Evolutionary conservation across 805 yeast genomes (phyloP).

Genomic region (Candida saitoana): DNA sequence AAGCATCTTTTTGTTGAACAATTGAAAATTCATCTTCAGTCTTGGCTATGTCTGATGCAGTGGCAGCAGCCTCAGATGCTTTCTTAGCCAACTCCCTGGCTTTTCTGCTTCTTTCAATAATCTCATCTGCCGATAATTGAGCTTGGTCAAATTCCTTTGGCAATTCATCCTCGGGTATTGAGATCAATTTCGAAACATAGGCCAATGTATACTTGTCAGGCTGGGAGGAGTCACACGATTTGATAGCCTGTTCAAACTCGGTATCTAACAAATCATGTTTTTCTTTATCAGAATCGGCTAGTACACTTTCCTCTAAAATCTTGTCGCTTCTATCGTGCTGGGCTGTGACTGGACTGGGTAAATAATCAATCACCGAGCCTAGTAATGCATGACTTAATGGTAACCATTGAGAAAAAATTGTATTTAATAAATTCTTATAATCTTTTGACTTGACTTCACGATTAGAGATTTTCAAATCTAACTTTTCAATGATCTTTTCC

Average conservation of each 20-base stretch:
- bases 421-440: conserved; percentile 53
- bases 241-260: conserved; percentile 52
- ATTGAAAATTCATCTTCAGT: conserved; percentile 24
- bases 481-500: conserved; percentile 67
- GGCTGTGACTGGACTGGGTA: conserved; percentile 80
- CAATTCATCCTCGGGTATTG: conserved; percentile 76
- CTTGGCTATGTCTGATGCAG: conserved; percentile 19
- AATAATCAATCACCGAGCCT: conserved; percentile 74
- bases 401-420: conserved; percentile 87
- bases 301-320: conserved; percentile 44
- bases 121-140: conserved; percentile 48
- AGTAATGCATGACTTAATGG: conserved; percentile 86
- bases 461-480: conserved; percentile 64
- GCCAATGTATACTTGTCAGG: conserved; percentile 53
- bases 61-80: conserved; percentile 53
- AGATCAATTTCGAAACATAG: conserved; percentile 83
- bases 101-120: conserved; percentile 55
- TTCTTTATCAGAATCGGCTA: conserved; percentile 43
- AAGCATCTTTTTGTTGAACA: conserved; percentile 30
- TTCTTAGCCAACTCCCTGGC: conserved; percentile 66
- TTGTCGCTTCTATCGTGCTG: conserved; percentile 70
- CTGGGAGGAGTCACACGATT: conserved; percentile 61
- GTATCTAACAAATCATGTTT: conserved; percentile 42
- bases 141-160: conserved; percentile 50
- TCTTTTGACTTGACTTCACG: conserved; percentile 81